Evolutionary conservation across 164 flowering plant species (phyloP).

Genomic region (Vitis rotundifolia): DNA sequence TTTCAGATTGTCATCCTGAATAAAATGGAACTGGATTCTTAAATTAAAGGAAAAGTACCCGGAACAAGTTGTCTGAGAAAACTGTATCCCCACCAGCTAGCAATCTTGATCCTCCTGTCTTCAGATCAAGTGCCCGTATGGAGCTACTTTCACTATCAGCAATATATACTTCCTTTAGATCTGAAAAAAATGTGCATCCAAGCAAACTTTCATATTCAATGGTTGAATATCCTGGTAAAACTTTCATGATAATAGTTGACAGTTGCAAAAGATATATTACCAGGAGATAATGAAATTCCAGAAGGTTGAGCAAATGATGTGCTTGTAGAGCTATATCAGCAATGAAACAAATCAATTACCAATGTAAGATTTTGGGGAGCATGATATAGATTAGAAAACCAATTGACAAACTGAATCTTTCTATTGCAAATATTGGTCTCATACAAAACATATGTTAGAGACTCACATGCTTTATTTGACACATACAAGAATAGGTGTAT

Average conservation of each 20-base stretch:
- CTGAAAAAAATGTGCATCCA: conserved; percentile 31
- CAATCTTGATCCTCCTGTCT: conserved; percentile 85
- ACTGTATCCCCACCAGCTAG: conserved; percentile 92
- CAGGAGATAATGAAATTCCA: conserved; percentile 80
- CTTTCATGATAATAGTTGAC: not conserved
- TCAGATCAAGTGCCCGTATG: conserved; percentile 76
- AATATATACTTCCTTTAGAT: conserved; percentile 60
- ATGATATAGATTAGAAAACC: not conserved
- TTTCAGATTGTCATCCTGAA: no score
- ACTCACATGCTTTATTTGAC: no score
- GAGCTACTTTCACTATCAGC: conserved; percentile 99
- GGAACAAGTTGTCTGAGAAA: conserved; percentile 84
- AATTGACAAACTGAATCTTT: not conserved
- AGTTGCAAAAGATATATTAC: conserved; percentile 37
- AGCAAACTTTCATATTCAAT: no score
- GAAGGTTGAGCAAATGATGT: conserved; percentile 97
- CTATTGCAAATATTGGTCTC: not conserved
- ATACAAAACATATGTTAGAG: not conserved
- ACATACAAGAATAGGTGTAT: no score
- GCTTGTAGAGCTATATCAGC: conserved; percentile 55
- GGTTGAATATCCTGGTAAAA: not conserved
- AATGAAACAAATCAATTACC: conserved; percentile 10
- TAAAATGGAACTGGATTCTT: not conserved
- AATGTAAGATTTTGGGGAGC: not conserved
- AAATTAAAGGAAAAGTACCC: conserved; percentile 40